Evolutionary conservation across 306 rosid species (phyloP).

Genomic region (Quercus dentata): DNA sequence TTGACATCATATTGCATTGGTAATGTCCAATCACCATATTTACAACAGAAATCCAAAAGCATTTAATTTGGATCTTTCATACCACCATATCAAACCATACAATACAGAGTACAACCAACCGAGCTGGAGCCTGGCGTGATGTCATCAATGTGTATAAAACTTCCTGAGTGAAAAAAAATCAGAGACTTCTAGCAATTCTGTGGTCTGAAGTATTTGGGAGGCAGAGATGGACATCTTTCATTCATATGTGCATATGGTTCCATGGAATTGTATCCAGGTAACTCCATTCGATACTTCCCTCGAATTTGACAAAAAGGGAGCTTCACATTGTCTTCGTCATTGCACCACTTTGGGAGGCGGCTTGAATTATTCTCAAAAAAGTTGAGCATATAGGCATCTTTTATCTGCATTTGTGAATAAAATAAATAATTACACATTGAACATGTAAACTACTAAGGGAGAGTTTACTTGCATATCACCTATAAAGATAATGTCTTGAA

Average conservation of each 20-base stretch:
- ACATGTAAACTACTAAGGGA: constrained; percentile 4
- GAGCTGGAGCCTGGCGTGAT: neutral
- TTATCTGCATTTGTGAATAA: constrained; percentile 60
- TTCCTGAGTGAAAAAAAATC: constrained; percentile 5
- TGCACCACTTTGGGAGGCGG: constrained; percentile 93
- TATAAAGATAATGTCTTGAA: neutral
- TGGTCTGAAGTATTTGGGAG: constrained; percentile 70
- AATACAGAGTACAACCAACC: neutral
- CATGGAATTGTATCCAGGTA: constrained; percentile 80
- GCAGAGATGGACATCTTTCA: constrained; percentile 90
- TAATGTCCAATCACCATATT: constrained; percentile 1
- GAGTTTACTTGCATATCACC: neutral
- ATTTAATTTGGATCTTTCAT: neutral
- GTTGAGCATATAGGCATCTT: constrained; percentile 87
- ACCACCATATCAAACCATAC: neutral
- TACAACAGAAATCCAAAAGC: neutral
- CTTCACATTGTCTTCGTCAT: constrained; percentile 67
- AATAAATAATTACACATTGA: constrained; percentile 2
- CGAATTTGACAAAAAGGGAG: constrained; percentile 92
- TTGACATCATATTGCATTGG: neutral
- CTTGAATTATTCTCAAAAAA: constrained; percentile 77
- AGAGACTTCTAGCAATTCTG: constrained; percentile 48
- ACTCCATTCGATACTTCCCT: constrained; percentile 86
- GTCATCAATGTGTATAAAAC: neutral
- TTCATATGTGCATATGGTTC: constrained; percentile 84